Evolutionary conservation across 75 land plant genomes (phyloP).

Genomic region (Cupressus sempervirens): DNA sequence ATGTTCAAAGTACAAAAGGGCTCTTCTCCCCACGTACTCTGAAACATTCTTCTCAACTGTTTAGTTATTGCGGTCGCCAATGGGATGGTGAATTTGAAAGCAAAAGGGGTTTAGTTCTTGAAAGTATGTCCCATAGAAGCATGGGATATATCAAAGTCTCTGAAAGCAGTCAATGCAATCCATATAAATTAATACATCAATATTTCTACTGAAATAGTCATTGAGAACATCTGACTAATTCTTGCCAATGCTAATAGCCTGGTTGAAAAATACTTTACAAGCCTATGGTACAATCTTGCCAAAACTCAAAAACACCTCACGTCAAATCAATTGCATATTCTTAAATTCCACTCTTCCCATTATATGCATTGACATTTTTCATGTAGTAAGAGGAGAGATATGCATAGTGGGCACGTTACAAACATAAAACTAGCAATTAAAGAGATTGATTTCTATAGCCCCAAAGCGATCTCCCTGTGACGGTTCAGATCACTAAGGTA

Average conservation of each 20-base stretch:
- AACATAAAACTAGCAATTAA: background rate
- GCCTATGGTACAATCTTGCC: conserved; percentile 1
- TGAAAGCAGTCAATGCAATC: background rate
- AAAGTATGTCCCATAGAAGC: background rate
- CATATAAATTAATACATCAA: conserved; percentile 4
- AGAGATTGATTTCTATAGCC: conserved; percentile 2
- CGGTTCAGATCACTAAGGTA: conserved; percentile 40
- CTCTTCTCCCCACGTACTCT: too few relatives aligned
- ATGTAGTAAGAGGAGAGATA: background rate
- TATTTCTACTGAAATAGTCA: conserved; percentile 2
- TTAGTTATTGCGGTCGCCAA: too few relatives aligned
- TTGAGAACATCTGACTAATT: background rate
- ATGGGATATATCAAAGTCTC: background rate
- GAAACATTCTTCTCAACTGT: too few relatives aligned
- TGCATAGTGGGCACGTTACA: background rate
- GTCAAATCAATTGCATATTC: conserved; percentile 2
- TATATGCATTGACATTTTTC: background rate
- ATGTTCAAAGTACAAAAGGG: too few relatives aligned
- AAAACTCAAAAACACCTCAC: conserved; percentile 7
- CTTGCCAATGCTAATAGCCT: background rate
- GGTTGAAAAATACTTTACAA: conserved; percentile 1
- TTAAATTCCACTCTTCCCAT: background rate
- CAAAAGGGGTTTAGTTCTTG: background rate
- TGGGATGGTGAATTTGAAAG: too few relatives aligned
- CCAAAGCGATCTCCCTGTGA: conserved; percentile 34